Base-by-base conservation (phyloP, 2,329 filamentous ascomycete genomes). In the Trichoderma simmonsii region DNA sequence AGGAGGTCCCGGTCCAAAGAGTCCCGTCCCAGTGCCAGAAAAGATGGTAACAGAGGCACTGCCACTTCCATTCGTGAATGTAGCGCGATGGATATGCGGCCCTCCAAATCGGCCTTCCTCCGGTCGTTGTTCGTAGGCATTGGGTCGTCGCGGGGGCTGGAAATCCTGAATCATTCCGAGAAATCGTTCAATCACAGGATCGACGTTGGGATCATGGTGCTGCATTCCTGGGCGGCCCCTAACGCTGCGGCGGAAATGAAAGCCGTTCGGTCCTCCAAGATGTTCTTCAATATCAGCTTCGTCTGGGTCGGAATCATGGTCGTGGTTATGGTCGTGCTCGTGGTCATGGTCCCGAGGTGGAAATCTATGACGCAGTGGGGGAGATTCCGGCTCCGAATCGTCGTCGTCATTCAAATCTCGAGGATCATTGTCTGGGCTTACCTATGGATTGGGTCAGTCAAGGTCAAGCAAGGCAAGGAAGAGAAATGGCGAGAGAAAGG, bases 401-500 rank as follows among this genome's bases (percentile, higher is more conserved):
- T 74, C 73, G 26, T 75, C 74, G 30, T 74, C 73, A 26, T 79
- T 73, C 34, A 79, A 74, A 2, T 80, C 76, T 73, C 92, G 87
- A 11, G 92, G 92, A 75, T 94, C 92, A 76, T 89, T 89, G 3
- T 87, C 86, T 0, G 81, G 79, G 26, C 82, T 83, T 24, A 90
- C 79, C 88, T 90, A 43, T 12, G 72, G n/a, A n/a, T 24, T 11
- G 18, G 18, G 15, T 34, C 71, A 77, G 43, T 78, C 57, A 62
- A 28, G 21, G 77, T 51, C 57, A 59, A 36, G 57, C 6, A n/a
- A 28, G 18, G 28, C 3, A 32, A 63, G 7, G 4, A 51, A 63
- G 12, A 1, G 11, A 26, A 11, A 61, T 12, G 14, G 65, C 12
- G 18, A 32, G 56, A 26, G 39, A 15, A 28, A 15, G 18, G 21